Base-by-base conservation (phyloP, 257 asterid species). In the Cruciata laevipes region DNA sequence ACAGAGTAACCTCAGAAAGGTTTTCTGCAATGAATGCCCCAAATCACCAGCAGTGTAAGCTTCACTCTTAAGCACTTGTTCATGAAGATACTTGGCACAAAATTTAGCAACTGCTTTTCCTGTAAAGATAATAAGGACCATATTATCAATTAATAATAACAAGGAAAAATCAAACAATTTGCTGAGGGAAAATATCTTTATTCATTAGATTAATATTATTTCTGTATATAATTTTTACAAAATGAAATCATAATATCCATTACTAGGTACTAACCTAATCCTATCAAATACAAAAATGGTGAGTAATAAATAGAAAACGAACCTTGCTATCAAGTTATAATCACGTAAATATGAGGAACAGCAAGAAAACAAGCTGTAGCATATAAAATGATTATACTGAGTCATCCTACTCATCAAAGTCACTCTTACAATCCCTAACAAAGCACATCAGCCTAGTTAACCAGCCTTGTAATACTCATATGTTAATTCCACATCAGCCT, bases 31-130 rank as follows among this genome's bases (percentile, higher is more conserved):
- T 66, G 95, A 84, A 73, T 86, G 73, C 60, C 70, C 80, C 49
- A 86, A 81, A 76, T 88, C 97, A 53, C 96, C 96, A 32, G 91
- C 80, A 61, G 63, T 51, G 81, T 78, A 86, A 55, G 96, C 95
- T 79, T 90, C 97, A 69, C 83, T 76, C 66, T 77, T 83, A 69
- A 93, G 81, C 75, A 93, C 75, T 83, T 88, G 95, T 61, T 82
- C 84, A 68, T 93, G 99, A 73, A 93, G 99, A 84, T 82, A 86
- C 87, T 85, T 90, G 79, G 96, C 91, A 80, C 99, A 93, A 79
- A 93, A 93, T 74, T 73, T 85, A 73, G 99, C 88, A 72, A 90
- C 99, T 69, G 82, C 95, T 76, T 83, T 81, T 14, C 97, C 97
- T 93, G 83, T 66, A 33, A 71, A 67, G 53, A 49, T 30, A 64